Base-by-base conservation (phyloP, 148 eudicot genomes). In the Rheum nobile region DNA sequence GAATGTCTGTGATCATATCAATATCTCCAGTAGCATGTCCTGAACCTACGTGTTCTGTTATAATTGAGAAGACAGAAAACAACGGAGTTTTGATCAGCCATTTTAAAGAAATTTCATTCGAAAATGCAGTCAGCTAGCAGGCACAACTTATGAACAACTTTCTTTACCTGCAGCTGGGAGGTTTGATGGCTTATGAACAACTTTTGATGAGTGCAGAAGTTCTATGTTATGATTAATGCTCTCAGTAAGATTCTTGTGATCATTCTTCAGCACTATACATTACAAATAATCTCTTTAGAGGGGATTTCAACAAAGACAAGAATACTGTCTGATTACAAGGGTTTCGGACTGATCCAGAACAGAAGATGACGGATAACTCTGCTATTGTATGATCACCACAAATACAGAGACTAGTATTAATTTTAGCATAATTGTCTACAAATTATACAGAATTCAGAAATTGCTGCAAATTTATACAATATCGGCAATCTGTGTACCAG, bases 401-500 rank as follows among this genome's bases (percentile, higher is more conserved):
- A 2, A 54, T 9, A 46, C 52, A 54, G 29, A 54, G 11, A 54
- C 12, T 10, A 28, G 67, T 28, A 61, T 29, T 1, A 12, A 13
- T 61, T 61, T 61, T 12, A 34, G 24, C 70, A 31, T 12, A 65
- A 59, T 28, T 26, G 67, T 8, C 8, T 16, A 65, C 70, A 65
- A 50, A 17, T 13, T 61, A 29, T 31, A 31, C 8, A 65, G 16
- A 57, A 57, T 12, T 26, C 16, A 57, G 16, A 57, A 26, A 57
- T 57, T n/a, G n/a, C n/a, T n/a, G n/a, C n/a, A n/a, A n/a, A n/a
- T n/a, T n/a, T n/a, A n/a, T n/a, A n/a, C n/a, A n/a, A n/a, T n/a
- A n/a, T n/a, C n/a, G n/a, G n/a, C n/a, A n/a, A n/a, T n/a, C n/a
- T 65, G 16, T 28, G 54, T 75, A 93, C 98, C 89, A 55, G 94